A percentile compares a stretch with the other conserved stretches of the same genome.
phyloP scores from a whole-genome alignment of 2,329 filamentous ascomycete species.

The Paraconiothyrium sp. region DNA sequence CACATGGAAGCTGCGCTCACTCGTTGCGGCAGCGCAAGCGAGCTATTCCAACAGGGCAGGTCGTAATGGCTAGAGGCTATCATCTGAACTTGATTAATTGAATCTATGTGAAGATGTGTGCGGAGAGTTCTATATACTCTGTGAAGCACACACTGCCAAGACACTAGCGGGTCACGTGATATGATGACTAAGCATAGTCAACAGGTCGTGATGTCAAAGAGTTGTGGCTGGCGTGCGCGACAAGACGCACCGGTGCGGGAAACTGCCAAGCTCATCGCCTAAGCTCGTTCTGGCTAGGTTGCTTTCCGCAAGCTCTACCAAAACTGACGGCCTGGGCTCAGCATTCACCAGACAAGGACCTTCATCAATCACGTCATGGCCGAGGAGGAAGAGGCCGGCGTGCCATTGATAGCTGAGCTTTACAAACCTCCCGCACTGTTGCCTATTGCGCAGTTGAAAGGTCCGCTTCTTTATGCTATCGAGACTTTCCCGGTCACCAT shows the following conservation, averaged over 20 bases:
- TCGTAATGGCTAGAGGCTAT: no score
- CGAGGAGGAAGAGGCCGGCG: slow-evolving; percentile 50
- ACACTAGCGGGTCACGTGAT: no score
- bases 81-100: no score
- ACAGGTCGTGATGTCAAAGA: slow-evolving; percentile 10
- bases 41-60: not conserved
- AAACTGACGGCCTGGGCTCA: not conserved
- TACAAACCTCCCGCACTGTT: slow-evolving; percentile 86
- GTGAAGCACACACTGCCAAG: no score
- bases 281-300: not conserved
- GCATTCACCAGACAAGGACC: not conserved
- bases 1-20: no score
- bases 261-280: not conserved
- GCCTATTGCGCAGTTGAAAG: slow-evolving; percentile 84
- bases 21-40: no score
- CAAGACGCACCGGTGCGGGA: not conserved
- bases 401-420: slow-evolving; percentile 75
- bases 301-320: slow-evolving; percentile 5
- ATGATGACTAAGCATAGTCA: not conserved
- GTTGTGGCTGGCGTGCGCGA: not conserved
- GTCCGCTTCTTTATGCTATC: slow-evolving; percentile 83
- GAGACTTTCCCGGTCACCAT: slow-evolving; percentile 87
- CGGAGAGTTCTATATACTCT: no score
- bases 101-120: no score
- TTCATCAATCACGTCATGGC: slow-evolving; percentile 32